Conservation (phyloP, 768 basidiomycete species). For the Ramaria rubella region DNA sequence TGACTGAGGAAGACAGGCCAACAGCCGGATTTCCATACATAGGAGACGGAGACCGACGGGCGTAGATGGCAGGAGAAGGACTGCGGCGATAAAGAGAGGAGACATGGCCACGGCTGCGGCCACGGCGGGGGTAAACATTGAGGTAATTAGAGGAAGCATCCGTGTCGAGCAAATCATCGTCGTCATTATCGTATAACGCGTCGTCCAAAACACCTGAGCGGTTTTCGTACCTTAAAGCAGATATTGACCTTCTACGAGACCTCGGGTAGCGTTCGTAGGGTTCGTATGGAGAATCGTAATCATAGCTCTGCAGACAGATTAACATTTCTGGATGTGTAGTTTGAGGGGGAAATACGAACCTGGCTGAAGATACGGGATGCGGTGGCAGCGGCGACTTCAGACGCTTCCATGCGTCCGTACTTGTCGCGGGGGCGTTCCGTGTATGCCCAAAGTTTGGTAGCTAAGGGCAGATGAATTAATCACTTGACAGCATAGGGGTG, state of each 20-base stretch:
- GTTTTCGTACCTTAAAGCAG: background rate
- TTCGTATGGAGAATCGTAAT: background rate
- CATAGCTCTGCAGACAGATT: constrained; percentile 1
- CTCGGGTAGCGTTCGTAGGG: background rate
- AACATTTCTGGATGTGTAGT: background rate
- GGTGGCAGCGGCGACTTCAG: constrained; percentile 63
- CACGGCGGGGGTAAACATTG: background rate
- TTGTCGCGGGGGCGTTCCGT: constrained; percentile 38
- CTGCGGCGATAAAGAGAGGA: background rate
- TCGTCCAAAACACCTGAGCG: background rate
- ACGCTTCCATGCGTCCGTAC: constrained; percentile 43
- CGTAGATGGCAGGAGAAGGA: background rate
- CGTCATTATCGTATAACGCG: background rate
- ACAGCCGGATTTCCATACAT: background rate
- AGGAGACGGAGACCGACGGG: background rate
- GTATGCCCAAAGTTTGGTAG: constrained; percentile 49
- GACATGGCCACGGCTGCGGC: background rate
- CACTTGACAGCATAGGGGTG: background rate
- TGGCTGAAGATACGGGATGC: constrained; percentile 54
- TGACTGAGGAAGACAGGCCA: background rate
- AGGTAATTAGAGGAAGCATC: background rate
- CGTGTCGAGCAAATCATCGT: background rate
- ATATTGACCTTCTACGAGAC: background rate
- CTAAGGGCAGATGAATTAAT: constrained; percentile 30
- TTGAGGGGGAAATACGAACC: constrained; percentile 24